Evolutionary conservation across 1,139 yeast species (phyloP).

Genomic region (Protomyces inouyei): DNA sequence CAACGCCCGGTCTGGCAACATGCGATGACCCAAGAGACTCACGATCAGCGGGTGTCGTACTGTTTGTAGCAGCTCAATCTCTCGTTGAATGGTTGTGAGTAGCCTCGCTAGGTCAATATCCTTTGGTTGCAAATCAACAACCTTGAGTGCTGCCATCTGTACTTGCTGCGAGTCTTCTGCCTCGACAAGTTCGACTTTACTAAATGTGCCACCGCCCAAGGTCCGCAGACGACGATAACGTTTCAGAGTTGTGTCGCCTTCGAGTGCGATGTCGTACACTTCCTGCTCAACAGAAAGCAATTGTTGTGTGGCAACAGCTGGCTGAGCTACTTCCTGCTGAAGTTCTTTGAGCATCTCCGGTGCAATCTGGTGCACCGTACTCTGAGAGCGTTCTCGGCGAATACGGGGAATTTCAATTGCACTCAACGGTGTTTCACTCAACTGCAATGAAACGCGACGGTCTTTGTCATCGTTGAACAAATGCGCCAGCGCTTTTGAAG

Average conservation of each 20-base stretch:
- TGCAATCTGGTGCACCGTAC: not conserved
- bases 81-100: constrained; percentile 69
- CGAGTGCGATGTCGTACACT: not conserved
- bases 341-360: not conserved
- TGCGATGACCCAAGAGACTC: constrained; percentile 41
- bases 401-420: not conserved
- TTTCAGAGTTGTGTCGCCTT: not conserved
- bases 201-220: constrained; percentile 44
- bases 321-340: not conserved
- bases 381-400: not conserved
- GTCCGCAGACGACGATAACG: not conserved
- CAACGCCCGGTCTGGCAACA: constrained; percentile 37
- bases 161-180: constrained; percentile 40
- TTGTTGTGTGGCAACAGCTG: not conserved
- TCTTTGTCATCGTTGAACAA: not conserved
- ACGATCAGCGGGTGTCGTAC: constrained; percentile 44
- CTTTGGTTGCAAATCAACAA: constrained; percentile 37
- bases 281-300: not conserved
- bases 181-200: constrained; percentile 42
- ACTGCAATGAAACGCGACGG: not conserved
- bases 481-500: not conserved
- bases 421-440: not conserved
- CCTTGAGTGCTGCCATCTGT: constrained; percentile 43
- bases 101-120: constrained; percentile 48
- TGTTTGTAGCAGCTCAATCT: constrained; percentile 56